These are phyloP conservation scores for Phytophthora pisi DNA, from an alignment of 352 stramenopile genomes.

Conservation along the genomic window DNA sequence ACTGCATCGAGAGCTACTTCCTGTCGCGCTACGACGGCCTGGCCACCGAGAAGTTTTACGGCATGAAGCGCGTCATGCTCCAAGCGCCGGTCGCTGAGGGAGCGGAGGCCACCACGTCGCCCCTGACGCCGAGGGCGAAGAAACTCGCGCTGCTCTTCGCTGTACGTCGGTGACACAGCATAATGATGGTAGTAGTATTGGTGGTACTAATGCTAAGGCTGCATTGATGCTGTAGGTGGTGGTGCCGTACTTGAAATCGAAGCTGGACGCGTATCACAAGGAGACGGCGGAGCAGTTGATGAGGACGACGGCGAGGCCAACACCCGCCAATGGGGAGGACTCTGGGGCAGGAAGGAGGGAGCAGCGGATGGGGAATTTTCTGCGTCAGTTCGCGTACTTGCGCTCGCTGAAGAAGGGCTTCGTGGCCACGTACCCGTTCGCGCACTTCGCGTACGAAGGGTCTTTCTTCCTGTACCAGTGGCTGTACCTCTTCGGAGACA, in stretches of 20 bases:
- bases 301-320: constrained; percentile 10
- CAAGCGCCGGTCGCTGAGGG: constrained; percentile 4
- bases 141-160: constrained; percentile 67
- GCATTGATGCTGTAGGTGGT: constrained; percentile 44
- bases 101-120: constrained; percentile 29
- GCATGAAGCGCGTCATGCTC: constrained; percentile 82
- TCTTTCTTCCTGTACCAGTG: constrained; percentile 87
- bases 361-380: constrained; percentile 40
- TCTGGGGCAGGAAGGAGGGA: constrained; percentile 5
- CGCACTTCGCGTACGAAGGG: constrained; percentile 81
- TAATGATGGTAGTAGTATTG: background rate
- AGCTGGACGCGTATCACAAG: constrained; percentile 72
- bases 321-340: background rate
- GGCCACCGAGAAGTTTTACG: constrained; percentile 85
- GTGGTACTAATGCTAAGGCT: background rate
- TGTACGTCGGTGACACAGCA: constrained; percentile 32
- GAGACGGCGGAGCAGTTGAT: constrained; percentile 44
- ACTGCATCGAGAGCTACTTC: constrained; percentile 74
- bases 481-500: constrained; percentile 88
- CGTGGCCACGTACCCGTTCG: constrained; percentile 72
- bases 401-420: constrained; percentile 61
- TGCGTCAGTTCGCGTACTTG: constrained; percentile 59
- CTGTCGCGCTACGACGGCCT: constrained; percentile 77
- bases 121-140: constrained; percentile 49
- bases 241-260: constrained; percentile 81